phyloP scores from a whole-genome alignment of 1,284 basidiomycete species.

The Baeospora myosura region DNA sequence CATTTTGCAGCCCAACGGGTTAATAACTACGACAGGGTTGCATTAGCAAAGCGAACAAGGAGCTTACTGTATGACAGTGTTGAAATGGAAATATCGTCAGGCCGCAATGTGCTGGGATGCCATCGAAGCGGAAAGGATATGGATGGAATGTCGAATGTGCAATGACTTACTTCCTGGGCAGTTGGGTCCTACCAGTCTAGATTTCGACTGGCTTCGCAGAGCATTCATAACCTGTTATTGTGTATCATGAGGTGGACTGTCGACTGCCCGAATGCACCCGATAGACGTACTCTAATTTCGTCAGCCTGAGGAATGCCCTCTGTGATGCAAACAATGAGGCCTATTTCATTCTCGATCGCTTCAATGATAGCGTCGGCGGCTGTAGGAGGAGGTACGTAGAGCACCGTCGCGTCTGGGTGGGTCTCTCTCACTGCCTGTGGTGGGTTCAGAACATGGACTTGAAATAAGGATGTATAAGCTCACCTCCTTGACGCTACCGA shows the following conservation, averaged over 20 bases:
- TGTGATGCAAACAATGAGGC: conserved; percentile 93
- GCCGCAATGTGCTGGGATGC: neutral
- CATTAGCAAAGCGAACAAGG: too few relatives aligned
- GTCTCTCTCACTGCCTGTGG: conserved; percentile 75
- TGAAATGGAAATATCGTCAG: too few relatives aligned
- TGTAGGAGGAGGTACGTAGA: conserved; percentile 91
- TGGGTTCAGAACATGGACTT: conserved; percentile 7
- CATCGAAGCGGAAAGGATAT: neutral
- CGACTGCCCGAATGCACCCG: neutral
- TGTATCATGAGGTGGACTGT: conserved; percentile 3
- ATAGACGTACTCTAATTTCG: conserved; percentile 73
- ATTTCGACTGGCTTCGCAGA: conserved; percentile 89
- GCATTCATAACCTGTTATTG: conserved; percentile 82
- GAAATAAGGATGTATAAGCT: conserved; percentile 14
- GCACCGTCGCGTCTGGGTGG: conserved; percentile 85
- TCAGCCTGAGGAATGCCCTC: conserved; percentile 96
- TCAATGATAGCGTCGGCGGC: conserved; percentile 96
- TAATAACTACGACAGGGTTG: conserved; percentile 60
- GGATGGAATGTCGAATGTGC: neutral
- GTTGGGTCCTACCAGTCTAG: conserved; percentile 93
- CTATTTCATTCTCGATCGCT: conserved; percentile 95
- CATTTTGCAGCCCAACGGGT: conserved; percentile 97
- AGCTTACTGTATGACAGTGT: too few relatives aligned
- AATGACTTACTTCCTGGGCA: conserved; percentile 71
- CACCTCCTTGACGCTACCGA: conserved; percentile 88